These are phyloP conservation scores for Brachypodium distachyon DNA, from an alignment of 202 grass and related monocot genomes.

Conservation along the genomic window DNA sequence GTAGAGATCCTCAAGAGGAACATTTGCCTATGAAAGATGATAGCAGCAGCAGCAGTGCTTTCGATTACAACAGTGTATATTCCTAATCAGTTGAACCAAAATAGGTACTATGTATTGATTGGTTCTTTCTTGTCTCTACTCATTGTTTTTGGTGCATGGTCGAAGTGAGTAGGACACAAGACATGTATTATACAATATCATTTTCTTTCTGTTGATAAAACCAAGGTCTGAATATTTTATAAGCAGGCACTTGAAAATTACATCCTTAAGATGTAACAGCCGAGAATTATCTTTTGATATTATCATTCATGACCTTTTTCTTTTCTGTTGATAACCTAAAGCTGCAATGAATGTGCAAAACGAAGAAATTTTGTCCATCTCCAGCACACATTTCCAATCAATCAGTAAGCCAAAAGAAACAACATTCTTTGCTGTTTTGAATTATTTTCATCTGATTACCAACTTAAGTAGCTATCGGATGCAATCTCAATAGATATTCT, in stretches of 20 bases:
- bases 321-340: neutral
- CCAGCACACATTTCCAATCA: neutral
- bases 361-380: neutral
- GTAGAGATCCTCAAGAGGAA: slow-evolving; percentile 24
- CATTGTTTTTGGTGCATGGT: slow-evolving; percentile 7
- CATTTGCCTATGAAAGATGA: slow-evolving; percentile 33
- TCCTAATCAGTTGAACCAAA: slow-evolving; percentile 49
- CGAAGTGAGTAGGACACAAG: neutral
- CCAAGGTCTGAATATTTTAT: neutral
- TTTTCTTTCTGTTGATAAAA: slow-evolving; percentile 16
- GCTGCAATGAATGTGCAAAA: neutral
- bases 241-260: neutral
- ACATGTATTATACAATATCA: slow-evolving; percentile 10
- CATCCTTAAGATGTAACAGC: slow-evolving; percentile 8
- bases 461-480: neutral
- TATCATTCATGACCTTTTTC: neutral
- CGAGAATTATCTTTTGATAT: neutral
- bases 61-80: slow-evolving; percentile 51
- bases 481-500: neutral
- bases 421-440: neutral
- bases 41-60: slow-evolving; percentile 32
- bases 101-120: slow-evolving; percentile 26
- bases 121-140: slow-evolving; percentile 2
- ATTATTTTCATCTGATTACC: neutral
- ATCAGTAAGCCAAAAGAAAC: neutral